Evolutionary conservation across 2,329 filamentous ascomycete genomes (phyloP), one percentile per base, ranked within the genome.

Genomic region (Lachnellula hyalina): DNA sequence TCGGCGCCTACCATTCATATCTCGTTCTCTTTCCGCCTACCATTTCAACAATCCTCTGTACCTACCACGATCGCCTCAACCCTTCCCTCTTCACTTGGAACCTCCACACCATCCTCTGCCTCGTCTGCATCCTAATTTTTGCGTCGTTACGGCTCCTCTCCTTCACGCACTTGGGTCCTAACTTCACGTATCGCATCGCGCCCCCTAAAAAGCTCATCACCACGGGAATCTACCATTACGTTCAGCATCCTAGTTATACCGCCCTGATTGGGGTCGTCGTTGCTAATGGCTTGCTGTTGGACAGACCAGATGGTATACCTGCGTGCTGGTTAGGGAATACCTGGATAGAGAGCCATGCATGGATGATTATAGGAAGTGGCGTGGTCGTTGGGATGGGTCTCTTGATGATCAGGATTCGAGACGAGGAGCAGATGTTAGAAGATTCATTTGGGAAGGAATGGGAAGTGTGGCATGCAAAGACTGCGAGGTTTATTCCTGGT

Each of bases 181-280:
- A 79, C 54, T 83, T 82, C 60, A 83, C 79, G 0, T 83, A 81
- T 59, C 69, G 72, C 2, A 72, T 83, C 2, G 67, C 74, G 0
- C 62, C 69, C 50, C 80, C 80, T 1, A 71, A 96, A 70, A 78
- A 77, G 47, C 79, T 97, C 19, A 87, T 96, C 1, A 95, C 87
- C 0, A 76, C 76, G 28, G 93, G 93, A 0, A 74, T 96, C 25
- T 97, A 96, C 70, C 75, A 76, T 4, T 72, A 80, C 49, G 74
- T 93, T 49, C 78, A 94, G 23, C 93, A 97, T 72, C 93, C 93
- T 11, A 87, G 87, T 57, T 97, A 97, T 73, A 76, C 74, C 0
- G 78, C 75, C 0, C 45, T 75, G 2, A 9, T 71, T 0, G 32
- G 74, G 3, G 58, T 80, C 0, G 50, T 71, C 1, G 14, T 69